Evolutionary conservation across 2,329 filamentous ascomycete genomes (phyloP).

Genomic region (Thielaviopsis ethacetica): DNA sequence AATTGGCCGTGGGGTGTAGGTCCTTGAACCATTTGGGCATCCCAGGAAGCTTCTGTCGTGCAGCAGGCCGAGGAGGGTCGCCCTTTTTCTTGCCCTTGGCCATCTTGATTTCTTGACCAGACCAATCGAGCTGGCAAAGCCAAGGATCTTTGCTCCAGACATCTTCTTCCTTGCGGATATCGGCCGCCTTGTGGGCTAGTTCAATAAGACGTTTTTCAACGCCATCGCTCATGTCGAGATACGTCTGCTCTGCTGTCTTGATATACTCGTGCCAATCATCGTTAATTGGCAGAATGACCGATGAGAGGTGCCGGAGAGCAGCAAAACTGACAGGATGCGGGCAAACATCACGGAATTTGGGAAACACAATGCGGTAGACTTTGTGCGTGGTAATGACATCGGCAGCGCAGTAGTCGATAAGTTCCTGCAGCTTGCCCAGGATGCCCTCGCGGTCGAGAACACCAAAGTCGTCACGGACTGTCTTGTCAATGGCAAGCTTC

Average conservation of each 20-base stretch:
- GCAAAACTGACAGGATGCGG: constrained; percentile 96
- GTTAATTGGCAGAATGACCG: constrained; percentile 82
- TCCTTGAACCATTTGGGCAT: constrained; percentile 96
- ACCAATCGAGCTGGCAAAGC: constrained; percentile 90
- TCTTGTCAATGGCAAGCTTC: constrained; percentile 80
- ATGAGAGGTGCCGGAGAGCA: constrained; percentile 79
- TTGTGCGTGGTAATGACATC: constrained; percentile 87
- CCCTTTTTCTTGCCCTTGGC: constrained; percentile 79
- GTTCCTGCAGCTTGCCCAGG: constrained; percentile 54
- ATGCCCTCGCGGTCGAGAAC: constrained; percentile 60
- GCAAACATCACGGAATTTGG: constrained; percentile 74
- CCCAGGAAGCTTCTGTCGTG: constrained; percentile 81
- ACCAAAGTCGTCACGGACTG: constrained; percentile 71
- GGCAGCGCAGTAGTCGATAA: constrained; percentile 86
- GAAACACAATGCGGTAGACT: constrained; percentile 88
- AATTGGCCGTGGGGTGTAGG: constrained; percentile 53
- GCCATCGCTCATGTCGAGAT: constrained; percentile 57
- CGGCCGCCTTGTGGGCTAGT: constrained; percentile 61
- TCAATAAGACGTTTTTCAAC: constrained; percentile 59
- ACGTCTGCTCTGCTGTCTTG: constrained; percentile 68
- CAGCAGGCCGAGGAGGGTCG: constrained; percentile 60
- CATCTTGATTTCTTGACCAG: constrained; percentile 80
- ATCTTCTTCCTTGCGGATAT: constrained; percentile 51
- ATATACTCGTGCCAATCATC: constrained; percentile 79
- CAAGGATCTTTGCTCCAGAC: constrained; percentile 71